Base-by-base conservation (phyloP, 164 flowering plant genomes). In the Magnolia changhungtana region DNA sequence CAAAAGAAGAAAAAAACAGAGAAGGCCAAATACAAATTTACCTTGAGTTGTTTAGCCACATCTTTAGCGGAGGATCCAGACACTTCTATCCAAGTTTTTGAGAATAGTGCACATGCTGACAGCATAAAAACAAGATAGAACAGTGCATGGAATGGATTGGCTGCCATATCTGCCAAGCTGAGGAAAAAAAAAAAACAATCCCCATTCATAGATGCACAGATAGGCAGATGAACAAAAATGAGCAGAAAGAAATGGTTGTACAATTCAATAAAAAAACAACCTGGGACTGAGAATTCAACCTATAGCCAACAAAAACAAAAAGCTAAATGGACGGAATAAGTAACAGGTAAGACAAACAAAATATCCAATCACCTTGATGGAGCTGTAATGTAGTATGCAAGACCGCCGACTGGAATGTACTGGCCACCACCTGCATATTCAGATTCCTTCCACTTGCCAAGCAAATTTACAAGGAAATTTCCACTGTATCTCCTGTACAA, bases 31-130 rank as follows among this genome's bases (percentile, higher is more conserved):
- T 24, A 8, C n/a, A 50, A 70, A 13, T 49, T 69, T 88, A 88
- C 96, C 94, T 87, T 90, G 19, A 92, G 94, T 83, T 92, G 96
- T 82, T 89, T 90, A 50, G 93, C 96, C n/a, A 92, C 97, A 84
- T 90, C 93, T 82, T 73, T 88, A 24, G 93, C 93, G 72, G 94
- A 92, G 2, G 94, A 92, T 75, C 94, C 97, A 66, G 93, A 92
- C 77, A 90, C 96, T 83, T 92, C 96, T 80, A 92, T 92, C 94
- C 96, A 92, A 31, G 94, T 92, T 80, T 90, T 92, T 20, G 97
- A 90, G 82, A 92, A 90, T 50, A 92, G 84, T 8, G 97, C 97
- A 82, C 95, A 92, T 3, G 97, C 92, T 18, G 89, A 83, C 63
- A 92, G 83, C 97, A 92, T 92, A 67, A 92, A 92, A 29, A 89